These are phyloP conservation scores for Pulveroboletus sp. DNA, from an alignment of 768 basidiomycete genomes.

Conservation along the genomic window DNA sequence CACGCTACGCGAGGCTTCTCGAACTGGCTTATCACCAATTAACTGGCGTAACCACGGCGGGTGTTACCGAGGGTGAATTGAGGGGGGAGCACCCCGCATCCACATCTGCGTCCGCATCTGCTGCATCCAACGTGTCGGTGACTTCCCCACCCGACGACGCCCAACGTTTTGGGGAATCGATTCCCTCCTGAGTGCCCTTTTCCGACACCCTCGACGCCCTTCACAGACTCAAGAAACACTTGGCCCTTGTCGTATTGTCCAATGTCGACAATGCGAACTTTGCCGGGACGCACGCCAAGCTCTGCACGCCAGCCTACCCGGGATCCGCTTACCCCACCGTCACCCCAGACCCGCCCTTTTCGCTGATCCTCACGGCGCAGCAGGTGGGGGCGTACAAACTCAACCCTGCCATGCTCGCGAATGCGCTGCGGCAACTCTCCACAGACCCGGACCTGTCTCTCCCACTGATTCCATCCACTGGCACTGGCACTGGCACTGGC, in stretches of 20 bases:
- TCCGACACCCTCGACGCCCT: constrained; percentile 65
- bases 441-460: constrained; percentile 14
- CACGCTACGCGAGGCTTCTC: constrained; percentile 62
- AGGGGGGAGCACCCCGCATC: constrained; percentile 20
- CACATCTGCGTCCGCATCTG: background rate
- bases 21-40: constrained; percentile 38
- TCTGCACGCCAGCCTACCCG: constrained; percentile 27
- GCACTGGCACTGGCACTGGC: no score
- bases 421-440: constrained; percentile 27
- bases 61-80: constrained; percentile 17
- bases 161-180: constrained; percentile 55
- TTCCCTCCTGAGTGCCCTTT: constrained; percentile 63
- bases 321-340: constrained; percentile 38
- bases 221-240: constrained; percentile 54
- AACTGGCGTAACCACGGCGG: constrained; percentile 35
- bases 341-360: constrained; percentile 54
- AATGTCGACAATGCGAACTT: constrained; percentile 73
- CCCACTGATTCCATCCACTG: no score
- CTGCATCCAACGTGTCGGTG: background rate
- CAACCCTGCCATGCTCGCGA: constrained; percentile 40
- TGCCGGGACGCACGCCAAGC: constrained; percentile 52
- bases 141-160: constrained; percentile 27
- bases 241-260: constrained; percentile 70
- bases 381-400: constrained; percentile 77
- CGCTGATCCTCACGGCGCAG: constrained; percentile 66